phyloP scores from a whole-genome alignment of 73 alveolate species.

The Paramecium biaurelia region DNA sequence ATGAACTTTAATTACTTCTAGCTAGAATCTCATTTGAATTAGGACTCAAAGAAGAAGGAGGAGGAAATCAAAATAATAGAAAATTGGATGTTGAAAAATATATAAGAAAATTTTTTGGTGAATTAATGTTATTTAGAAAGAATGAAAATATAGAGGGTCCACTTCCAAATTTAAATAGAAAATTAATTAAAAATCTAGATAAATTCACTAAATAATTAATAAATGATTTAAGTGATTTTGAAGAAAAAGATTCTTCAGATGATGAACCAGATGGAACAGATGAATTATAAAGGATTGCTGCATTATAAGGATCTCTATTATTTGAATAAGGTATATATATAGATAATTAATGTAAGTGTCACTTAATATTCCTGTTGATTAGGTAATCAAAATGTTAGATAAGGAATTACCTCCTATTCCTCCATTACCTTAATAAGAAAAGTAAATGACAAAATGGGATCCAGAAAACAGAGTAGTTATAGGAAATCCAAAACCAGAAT shows the following conservation, averaged over 20 bases:
- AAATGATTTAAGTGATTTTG: constrained; percentile 49
- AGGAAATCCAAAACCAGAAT: constrained; percentile 56
- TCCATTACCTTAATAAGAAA: constrained; percentile 70
- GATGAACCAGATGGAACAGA: constrained; percentile 38
- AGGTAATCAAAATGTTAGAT: constrained; percentile 52
- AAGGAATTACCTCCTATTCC: constrained; percentile 80
- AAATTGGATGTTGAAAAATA: constrained; percentile 27
- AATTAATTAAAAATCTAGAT: constrained; percentile 44
- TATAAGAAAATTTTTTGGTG: constrained; percentile 21
- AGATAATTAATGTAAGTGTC: not conserved
- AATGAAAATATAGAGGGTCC: constrained; percentile 47
- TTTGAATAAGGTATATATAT: constrained; percentile 5
- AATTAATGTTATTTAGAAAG: constrained; percentile 40
- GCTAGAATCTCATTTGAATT: constrained; percentile 63
- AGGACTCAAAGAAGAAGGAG: constrained; percentile 60
- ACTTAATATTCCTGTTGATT: constrained; percentile 30
- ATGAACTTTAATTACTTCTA: constrained; percentile 50
- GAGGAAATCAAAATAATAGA: not conserved
- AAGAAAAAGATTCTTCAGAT: constrained; percentile 46
- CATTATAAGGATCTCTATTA: constrained; percentile 24
- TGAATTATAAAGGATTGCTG: constrained; percentile 44
- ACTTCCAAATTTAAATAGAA: constrained; percentile 56
- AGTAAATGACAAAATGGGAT: constrained; percentile 70
- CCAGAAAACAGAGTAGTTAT: constrained; percentile 51
- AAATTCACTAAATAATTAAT: not conserved